Percentiles rank a stretch among this genome's conserved stretches.
phyloP scores from a whole-genome alignment of 805 yeast genomes.

The Kodamaea kaohsiungensis region DNA sequence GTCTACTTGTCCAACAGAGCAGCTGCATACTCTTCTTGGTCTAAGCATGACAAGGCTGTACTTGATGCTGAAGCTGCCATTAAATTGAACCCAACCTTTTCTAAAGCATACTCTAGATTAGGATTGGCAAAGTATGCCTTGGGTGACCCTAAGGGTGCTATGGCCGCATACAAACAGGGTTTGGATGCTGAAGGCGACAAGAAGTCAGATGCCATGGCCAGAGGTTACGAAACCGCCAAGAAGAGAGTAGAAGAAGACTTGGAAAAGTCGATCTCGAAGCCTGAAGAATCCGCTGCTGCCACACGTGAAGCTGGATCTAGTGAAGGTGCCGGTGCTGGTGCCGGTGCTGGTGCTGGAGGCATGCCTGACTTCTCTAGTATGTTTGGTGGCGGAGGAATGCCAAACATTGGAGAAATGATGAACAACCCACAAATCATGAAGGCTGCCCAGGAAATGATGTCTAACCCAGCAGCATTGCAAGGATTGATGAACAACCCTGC shows the following conservation, averaged over 20 bases:
- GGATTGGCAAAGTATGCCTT: constrained; percentile 94
- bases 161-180: constrained; percentile 89
- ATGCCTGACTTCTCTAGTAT: constrained; percentile 75
- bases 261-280: constrained; percentile 37
- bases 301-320: constrained; percentile 18
- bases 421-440: constrained; percentile 90
- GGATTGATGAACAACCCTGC: constrained; percentile 80
- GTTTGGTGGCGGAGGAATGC: constrained; percentile 76
- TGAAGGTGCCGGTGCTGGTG: constrained; percentile 43
- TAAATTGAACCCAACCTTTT: constrained; percentile 71
- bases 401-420: constrained; percentile 68
- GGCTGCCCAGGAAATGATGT: constrained; percentile 87
- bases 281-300: constrained; percentile 23
- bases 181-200: constrained; percentile 82
- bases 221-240: constrained; percentile 93
- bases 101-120: constrained; percentile 92
- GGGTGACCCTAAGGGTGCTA: constrained; percentile 87
- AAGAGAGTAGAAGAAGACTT: constrained; percentile 79
- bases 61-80: constrained; percentile 84
- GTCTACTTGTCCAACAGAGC: constrained; percentile 93
- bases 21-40: constrained; percentile 85
- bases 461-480: constrained; percentile 74
- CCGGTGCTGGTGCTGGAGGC: constrained; percentile 51
- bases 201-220: constrained; percentile 86
- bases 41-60: constrained; percentile 74